These are phyloP conservation scores for Biscogniauxia sp. DNA, from an alignment of 2,329 filamentous ascomycete genomes.

Conservation along the genomic window DNA sequence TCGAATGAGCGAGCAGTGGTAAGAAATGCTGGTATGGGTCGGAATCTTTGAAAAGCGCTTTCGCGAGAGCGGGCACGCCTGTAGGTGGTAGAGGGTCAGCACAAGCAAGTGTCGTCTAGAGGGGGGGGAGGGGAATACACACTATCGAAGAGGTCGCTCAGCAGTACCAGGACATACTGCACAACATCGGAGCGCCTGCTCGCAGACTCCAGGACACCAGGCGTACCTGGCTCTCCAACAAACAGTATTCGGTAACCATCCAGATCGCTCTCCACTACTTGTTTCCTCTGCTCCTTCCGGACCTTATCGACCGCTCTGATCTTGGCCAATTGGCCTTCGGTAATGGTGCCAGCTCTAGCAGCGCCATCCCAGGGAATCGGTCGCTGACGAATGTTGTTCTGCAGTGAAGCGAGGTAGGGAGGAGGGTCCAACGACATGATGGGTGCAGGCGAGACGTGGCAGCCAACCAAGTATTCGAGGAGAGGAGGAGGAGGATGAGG, in stretches of 20 bases:
- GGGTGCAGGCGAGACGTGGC: conserved; percentile 7
- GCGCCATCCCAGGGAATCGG: conserved; percentile 98
- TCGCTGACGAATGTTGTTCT: conserved; percentile 94
- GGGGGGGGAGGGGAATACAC: conserved; percentile 30
- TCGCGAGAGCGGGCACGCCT: conserved; percentile 75
- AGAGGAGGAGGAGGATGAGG: neutral
- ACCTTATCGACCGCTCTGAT: conserved; percentile 97
- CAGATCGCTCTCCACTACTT: conserved; percentile 77
- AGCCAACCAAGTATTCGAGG: conserved; percentile 19
- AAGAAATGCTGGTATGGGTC: conserved; percentile 82
- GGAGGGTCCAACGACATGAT: conserved; percentile 89
- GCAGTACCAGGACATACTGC: conserved; percentile 89
- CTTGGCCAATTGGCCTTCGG: conserved; percentile 88
- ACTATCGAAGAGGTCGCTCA: conserved; percentile 87
- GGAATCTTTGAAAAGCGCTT: conserved; percentile 70
- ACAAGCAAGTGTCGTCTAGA: conserved; percentile 4
- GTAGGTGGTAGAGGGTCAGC: conserved; percentile 1
- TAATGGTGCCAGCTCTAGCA: conserved; percentile 88
- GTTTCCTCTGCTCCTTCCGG: conserved; percentile 83
- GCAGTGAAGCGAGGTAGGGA: conserved; percentile 78
- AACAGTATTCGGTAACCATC: conserved; percentile 79
- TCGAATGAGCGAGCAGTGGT: conserved; percentile 77
- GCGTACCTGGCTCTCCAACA: conserved; percentile 68
- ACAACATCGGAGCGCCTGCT: conserved; percentile 85
- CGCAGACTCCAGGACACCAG: conserved; percentile 77